Evolutionary conservation across 2,329 filamentous ascomycete species (phyloP), one percentile per base, ranked within the genome.

Genomic region (Madurella fahalii): DNA sequence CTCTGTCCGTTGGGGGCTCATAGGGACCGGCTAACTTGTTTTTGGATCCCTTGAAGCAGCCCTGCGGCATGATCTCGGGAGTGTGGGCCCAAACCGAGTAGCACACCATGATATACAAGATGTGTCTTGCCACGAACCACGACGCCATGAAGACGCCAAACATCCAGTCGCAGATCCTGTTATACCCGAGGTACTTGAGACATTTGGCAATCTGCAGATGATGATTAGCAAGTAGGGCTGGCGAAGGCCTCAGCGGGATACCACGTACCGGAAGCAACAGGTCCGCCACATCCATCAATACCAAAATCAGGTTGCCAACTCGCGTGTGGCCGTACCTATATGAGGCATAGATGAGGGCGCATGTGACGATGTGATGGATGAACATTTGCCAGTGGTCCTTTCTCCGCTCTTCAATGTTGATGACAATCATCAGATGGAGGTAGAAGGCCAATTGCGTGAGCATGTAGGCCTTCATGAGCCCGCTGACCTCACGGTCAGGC

Each of bases 341-440:
- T 61, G 88, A 93, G 32, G 85, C 81, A 54, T 85, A 84, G 60
- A 99, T 85, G 43, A 99, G 83, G 5, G 78, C 76, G 65, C 86
- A 89, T 17, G 94, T 99, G 68, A 97, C 85, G 68, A 96, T 82
- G 74, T 99, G 94, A 71, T 97, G 94, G 16, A 84, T 86, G 63
- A 97, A 84, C 94, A 97, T 97, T 72, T 97, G 93, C 76, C 84
- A 88, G 72, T 96, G 87, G 65, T 99, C 94, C 74, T 97, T 97
- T 66, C 94, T 83, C 61, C 88, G 84, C 73, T 95, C 89, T 72
- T 99, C 94, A 57, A 97, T 91, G 72, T 96, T 87, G 69, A 97
- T 90, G 54, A 96, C 90, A 32, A 96, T 77, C 61, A 97, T 88
- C 73, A 96, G 92, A 74, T 97, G 93, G 46, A 96, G 72, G 87